Evolutionary conservation across 176 grass and related monocot genomes (phyloP).

Genomic region (Oryza punctata): DNA sequence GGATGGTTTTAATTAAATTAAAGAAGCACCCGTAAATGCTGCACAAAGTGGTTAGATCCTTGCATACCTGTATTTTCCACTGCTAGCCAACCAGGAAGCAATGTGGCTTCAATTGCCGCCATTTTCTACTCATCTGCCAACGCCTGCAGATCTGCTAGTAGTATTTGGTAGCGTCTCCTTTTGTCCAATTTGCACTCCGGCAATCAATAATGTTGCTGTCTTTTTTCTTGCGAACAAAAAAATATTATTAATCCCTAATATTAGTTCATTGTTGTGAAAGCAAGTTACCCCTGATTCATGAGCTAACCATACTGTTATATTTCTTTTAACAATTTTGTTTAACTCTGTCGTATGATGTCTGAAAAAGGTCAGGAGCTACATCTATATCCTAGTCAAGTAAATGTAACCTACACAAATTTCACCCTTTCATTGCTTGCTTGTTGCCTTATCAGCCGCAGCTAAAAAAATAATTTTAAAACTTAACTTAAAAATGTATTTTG

Average conservation of each 20-base stretch:
- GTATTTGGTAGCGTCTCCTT: background rate
- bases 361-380: background rate
- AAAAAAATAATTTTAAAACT: too few relatives aligned
- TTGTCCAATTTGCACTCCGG: background rate
- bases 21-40: conserved; percentile 9
- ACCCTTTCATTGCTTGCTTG: background rate
- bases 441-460: too few relatives aligned
- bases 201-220: background rate
- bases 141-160: background rate
- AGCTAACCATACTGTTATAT: background rate
- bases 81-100: too few relatives aligned
- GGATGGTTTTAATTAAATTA: background rate
- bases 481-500: too few relatives aligned
- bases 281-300: too few relatives aligned
- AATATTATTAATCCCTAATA: too few relatives aligned
- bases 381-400: background rate
- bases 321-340: background rate
- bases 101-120: conserved; percentile 29
- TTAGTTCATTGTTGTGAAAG: too few relatives aligned
- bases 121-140: conserved; percentile 16
- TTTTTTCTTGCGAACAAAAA: too few relatives aligned
- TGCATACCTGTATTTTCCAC: conserved; percentile 17
- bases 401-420: background rate
- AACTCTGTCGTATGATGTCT: background rate
- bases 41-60: conserved; percentile 13